Evolutionary conservation across 164 flowering plant genomes (phyloP).

Genomic region (Platanus orientalis): DNA sequence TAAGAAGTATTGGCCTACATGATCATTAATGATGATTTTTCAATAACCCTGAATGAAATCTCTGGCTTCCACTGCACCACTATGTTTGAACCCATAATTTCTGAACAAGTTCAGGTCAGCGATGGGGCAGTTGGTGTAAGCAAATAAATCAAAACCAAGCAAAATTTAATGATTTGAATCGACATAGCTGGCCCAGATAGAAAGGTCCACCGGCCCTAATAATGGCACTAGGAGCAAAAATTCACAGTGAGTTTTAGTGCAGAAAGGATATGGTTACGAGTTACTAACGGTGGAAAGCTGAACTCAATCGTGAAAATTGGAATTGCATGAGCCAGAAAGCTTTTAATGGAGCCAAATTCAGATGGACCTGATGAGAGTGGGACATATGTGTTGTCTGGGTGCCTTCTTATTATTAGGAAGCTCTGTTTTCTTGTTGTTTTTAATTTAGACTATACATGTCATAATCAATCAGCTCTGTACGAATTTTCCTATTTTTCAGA

Average conservation of each 20-base stretch:
- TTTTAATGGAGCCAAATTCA: slow-evolving; percentile 5
- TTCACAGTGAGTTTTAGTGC: background rate
- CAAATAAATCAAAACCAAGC: background rate
- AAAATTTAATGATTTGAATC: background rate
- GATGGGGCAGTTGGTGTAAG: background rate
- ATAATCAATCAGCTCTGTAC: slow-evolving; percentile 7
- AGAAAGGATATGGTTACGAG: slow-evolving; percentile 8
- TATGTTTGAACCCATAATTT: slow-evolving; percentile 13
- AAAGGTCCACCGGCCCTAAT: slow-evolving; percentile 7
- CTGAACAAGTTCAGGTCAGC: slow-evolving; percentile 2
- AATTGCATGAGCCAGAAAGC: background rate
- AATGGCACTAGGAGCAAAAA: no score
- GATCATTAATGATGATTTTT: slow-evolving; percentile 10
- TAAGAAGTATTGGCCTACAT: slow-evolving; percentile 20
- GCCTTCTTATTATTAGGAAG: slow-evolving; percentile 12
- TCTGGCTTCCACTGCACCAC: slow-evolving; percentile 9
- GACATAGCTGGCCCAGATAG: slow-evolving; percentile 18
- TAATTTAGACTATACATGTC: slow-evolving; percentile 5
- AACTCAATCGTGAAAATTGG: background rate
- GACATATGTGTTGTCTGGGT: slow-evolving; percentile 15
- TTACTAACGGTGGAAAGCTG: slow-evolving; percentile 6
- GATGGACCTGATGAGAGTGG: slow-evolving; percentile 7
- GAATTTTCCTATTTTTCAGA: background rate
- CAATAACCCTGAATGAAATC: slow-evolving; percentile 12
- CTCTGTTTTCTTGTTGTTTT: background rate